These are phyloP conservation scores for Volvox carteri DNA, from an alignment of 163 green algal genomes.

Conservation along the genomic window DNA sequence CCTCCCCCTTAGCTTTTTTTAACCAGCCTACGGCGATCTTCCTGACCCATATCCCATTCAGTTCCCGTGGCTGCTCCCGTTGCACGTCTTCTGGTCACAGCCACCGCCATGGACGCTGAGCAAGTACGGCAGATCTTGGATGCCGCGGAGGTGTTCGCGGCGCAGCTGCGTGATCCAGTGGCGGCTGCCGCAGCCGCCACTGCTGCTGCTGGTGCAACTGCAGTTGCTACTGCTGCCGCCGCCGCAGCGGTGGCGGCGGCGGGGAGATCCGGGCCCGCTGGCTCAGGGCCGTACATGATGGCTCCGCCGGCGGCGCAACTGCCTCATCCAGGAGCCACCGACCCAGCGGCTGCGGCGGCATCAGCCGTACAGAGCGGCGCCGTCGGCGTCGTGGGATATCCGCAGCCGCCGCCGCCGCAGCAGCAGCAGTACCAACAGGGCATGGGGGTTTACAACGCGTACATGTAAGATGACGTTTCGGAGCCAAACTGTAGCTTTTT, in stretches of 20 bases:
- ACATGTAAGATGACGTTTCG: no score
- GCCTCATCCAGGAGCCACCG: not conserved
- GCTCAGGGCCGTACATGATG: no score
- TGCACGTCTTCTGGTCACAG: no score
- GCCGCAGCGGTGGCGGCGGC: not conserved
- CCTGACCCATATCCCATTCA: no score
- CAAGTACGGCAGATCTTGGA: conserved; percentile 27
- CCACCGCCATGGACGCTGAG: not conserved
- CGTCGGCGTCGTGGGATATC: not conserved
- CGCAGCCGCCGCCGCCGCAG: not conserved
- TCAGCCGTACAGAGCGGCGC: not conserved
- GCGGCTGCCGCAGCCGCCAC: not conserved
- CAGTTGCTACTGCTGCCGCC: not conserved
- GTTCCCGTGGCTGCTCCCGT: no score
- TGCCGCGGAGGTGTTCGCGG: not conserved
- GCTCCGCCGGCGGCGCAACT: no score
- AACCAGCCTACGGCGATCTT: no score
- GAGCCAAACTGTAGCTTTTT: no score
- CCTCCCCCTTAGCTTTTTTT: no score
- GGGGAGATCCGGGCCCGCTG: not conserved
- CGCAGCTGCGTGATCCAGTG: not conserved
- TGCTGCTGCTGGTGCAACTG: not conserved
- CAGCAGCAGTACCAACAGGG: not conserved
- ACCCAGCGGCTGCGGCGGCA: not conserved
- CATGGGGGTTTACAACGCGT: not conserved